Evolutionary conservation across 1,284 basidiomycete genomes (phyloP).

Genomic region (Apiotrichum veenhuisii): DNA sequence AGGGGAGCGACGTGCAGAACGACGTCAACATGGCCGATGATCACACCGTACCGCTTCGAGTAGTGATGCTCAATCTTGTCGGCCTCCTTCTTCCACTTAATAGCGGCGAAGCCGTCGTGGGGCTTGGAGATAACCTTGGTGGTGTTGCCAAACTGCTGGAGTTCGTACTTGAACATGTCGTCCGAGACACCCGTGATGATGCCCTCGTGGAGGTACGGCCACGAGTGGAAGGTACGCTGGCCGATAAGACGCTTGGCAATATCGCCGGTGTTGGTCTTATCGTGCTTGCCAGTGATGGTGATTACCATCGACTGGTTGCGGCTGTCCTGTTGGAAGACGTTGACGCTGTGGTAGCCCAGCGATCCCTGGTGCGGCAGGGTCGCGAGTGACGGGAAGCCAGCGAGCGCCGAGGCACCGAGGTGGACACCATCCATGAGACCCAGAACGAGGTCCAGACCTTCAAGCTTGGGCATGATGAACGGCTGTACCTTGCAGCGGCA

Average conservation of each 20-base stretch:
- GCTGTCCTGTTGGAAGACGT: slow-evolving; percentile 86
- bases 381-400: slow-evolving; percentile 92
- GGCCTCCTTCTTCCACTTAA: slow-evolving; percentile 70
- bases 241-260: slow-evolving; percentile 73
- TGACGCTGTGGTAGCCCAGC: slow-evolving; percentile 83
- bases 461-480: slow-evolving; percentile 80
- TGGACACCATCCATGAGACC: slow-evolving; percentile 86
- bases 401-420: slow-evolving; percentile 78
- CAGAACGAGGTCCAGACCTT: slow-evolving; percentile 77
- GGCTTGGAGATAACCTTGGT: slow-evolving; percentile 64
- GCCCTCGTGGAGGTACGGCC: slow-evolving; percentile 95
- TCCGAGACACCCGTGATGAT: slow-evolving; percentile 83
- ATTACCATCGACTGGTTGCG: slow-evolving; percentile 90
- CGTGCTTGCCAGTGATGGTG: slow-evolving; percentile 71
- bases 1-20: slow-evolving; percentile 78
- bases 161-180: slow-evolving; percentile 78
- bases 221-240: slow-evolving; percentile 73
- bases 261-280: slow-evolving; percentile 62
- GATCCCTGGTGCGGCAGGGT: slow-evolving; percentile 76
- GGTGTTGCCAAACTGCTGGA: slow-evolving; percentile 57
- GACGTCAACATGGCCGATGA: slow-evolving; percentile 75
- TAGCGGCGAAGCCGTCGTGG: slow-evolving; percentile 62
- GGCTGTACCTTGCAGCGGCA: slow-evolving; percentile 73
- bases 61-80: slow-evolving; percentile 78
- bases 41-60: slow-evolving; percentile 82